Evolutionary conservation across 2,329 filamentous ascomycete genomes (phyloP).

Genomic region (Teratosphaeria zuluensis): DNA sequence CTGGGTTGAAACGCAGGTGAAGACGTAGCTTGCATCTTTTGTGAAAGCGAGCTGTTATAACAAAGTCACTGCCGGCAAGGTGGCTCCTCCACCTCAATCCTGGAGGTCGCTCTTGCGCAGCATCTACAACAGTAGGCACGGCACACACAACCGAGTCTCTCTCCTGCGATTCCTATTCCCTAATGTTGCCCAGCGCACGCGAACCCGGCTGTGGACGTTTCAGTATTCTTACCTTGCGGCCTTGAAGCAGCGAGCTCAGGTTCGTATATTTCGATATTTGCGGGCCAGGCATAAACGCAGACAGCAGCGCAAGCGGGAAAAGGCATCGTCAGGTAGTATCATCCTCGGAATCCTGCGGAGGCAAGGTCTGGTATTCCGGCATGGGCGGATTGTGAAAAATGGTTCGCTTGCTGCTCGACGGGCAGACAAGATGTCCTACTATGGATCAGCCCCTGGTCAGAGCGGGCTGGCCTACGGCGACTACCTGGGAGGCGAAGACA

Average conservation of each 20-base stretch:
- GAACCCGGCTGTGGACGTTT: constrained; percentile 57
- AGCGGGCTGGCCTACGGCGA: constrained; percentile 26
- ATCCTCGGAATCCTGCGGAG: constrained; percentile 4
- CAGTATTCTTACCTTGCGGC: constrained; percentile 65
- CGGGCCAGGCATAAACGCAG: constrained; percentile 22
- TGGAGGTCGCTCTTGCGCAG: constrained; percentile 14
- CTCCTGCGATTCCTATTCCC: constrained; percentile 56
- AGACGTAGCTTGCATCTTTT: background rate
- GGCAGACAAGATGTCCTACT: constrained; percentile 23
- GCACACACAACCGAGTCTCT: constrained; percentile 11
- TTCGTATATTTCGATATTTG: constrained; percentile 54
- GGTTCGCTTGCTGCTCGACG: constrained; percentile 17
- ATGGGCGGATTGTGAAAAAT: constrained; percentile 24
- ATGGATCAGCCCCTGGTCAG: background rate
- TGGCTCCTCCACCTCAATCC: constrained; percentile 12
- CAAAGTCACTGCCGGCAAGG: background rate
- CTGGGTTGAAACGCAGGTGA: background rate
- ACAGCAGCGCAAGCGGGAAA: constrained; percentile 31
- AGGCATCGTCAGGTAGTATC: background rate
- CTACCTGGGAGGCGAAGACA: constrained; percentile 18
- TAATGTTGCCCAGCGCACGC: constrained; percentile 33
- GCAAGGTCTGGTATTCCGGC: constrained; percentile 14
- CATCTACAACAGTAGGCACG: background rate
- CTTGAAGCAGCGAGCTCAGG: constrained; percentile 62
- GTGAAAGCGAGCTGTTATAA: background rate